Evolutionary conservation across 2,329 filamentous ascomycete genomes (phyloP), one percentile per base, ranked within the genome.

Genomic region (Pseudogymnoascus sp.): DNA sequence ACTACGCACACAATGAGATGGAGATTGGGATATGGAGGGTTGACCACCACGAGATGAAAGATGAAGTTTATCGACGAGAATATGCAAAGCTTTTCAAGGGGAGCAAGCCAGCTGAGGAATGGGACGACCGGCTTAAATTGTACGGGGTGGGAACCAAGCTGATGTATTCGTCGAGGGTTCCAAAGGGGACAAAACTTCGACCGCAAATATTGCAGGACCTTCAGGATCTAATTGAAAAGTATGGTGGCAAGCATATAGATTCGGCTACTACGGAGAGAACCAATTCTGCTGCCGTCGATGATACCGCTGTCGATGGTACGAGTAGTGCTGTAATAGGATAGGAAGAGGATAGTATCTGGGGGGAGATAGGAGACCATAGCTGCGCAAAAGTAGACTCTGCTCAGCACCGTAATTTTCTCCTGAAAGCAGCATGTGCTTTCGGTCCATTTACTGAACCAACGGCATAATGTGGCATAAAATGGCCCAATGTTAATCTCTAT

Each of bases 1-100:
- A 62, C 13, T 65, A 59, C 39, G 64, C 58, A 3, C 76, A 79
- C 58, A 73, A 65, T 23, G 65, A 66, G 60, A 60, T 67, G 61
- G 63, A 65, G 33, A 21, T 64, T 9, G 63, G 61, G 10, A 61
- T 62, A 19, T 65, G 65, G 63, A 48, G 59, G 35, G 28, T 57
- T 13, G 3, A 34, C 7, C 52, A 57, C 18, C 18, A 37, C 7
- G 4, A 37, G 12, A 57, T 57, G 28, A 7, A 35, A 37, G 10
- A 19, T 35, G n/a, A 21, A 37, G 23, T 10, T 34, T 65, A 65
- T 37, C 18, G 58, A 18, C 15, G 33, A 33, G 56, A 61, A 23
- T 66, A 65, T 52, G 33, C 62, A 13, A 52, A 19, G 33, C 41
- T 63, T 9, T 26, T 33, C 15, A 35, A 35, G 9, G 12, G 55